Conservation (phyloP, 805 yeast genomes). For the Metschnikowia drakensbergensis region DNA sequence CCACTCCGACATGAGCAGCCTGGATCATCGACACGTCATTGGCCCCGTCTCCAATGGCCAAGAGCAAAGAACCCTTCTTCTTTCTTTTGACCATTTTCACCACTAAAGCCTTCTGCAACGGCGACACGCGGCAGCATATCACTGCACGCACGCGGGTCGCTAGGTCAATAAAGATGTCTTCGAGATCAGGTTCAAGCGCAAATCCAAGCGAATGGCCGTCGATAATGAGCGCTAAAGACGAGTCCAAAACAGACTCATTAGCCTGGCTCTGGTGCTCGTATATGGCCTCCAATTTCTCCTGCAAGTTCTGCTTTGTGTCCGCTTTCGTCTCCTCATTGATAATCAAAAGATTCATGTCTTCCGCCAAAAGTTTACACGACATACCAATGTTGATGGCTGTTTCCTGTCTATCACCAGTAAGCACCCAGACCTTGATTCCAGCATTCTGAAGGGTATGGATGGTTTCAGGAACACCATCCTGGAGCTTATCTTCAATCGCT, state of each 20-base stretch:
- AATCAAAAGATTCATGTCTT: slow-evolving; percentile 90
- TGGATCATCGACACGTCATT: slow-evolving; percentile 99
- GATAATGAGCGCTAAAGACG: slow-evolving; percentile 82
- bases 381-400: slow-evolving; percentile 98
- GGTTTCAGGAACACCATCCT: slow-evolving; percentile 98
- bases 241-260: slow-evolving; percentile 53
- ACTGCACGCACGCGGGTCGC: slow-evolving; percentile 92
- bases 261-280: slow-evolving; percentile 59
- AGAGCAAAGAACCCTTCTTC: slow-evolving; percentile 60
- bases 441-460: slow-evolving; percentile 94
- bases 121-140: slow-evolving; percentile 96
- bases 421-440: slow-evolving; percentile 95
- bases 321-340: slow-evolving; percentile 82
- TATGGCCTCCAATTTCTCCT: slow-evolving; percentile 73
- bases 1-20: slow-evolving; percentile 99
- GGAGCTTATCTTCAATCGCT: slow-evolving; percentile 96
- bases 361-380: slow-evolving; percentile 92
- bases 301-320: slow-evolving; percentile 69
- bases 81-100: slow-evolving; percentile 90
- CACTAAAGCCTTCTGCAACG: slow-evolving; percentile 92
- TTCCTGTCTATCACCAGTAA: slow-evolving; percentile 98
- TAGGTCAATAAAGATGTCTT: slow-evolving; percentile 70
- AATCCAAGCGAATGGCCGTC: slow-evolving; percentile 89
- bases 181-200: slow-evolving; percentile 80
- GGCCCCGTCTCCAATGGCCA: slow-evolving; percentile 99